Base-by-base conservation (phyloP, 176 grass and related monocot species). In the Oryza australiensis region DNA sequence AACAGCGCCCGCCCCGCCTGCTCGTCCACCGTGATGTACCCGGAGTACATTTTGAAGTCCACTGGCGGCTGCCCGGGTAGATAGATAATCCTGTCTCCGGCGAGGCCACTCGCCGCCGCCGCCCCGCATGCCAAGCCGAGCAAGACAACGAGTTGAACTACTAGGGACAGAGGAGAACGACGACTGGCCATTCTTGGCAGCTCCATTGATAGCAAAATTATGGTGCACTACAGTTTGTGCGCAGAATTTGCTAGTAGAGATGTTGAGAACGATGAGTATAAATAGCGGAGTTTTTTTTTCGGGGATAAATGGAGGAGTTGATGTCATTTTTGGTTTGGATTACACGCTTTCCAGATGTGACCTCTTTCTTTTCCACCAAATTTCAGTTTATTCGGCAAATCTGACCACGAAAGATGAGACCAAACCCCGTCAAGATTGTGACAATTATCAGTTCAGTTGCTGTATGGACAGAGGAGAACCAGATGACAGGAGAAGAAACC, bases 11-110 rank as follows among this genome's bases (percentile, higher is more conserved):
- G 73, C 4, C 90, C 93, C 1, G 86, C 83, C 14, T 0, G n/a
- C 70, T 74, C 33, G 34, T 93, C 48, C 12, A 93, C 92, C 3
- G 88, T 89, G 11, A 98, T 65, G 83, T 98, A 94, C 14, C 90
- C 92, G 1, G 92, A 89, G 84, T 94, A 98, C 79, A 94, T 94
- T 22, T 76, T 70, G 76, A 98, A 98, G 82, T 87, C 89, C 51
- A 93, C 78, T 0, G 4, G 72, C 48, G 70, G 81, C 78, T 98
- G 90, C 4, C 95, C 95, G 0, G 95, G 95, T n/a, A 98, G 85
- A 43, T 32, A 38, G n/a, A 0, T 48, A 32, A 88, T 30, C 62
- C 70, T 76, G 63, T 88, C 69, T 0, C 26, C 27, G 0, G 26
- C 69, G 37, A 37, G 23, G 20, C 26, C 53, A 3, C 43, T 14